Evolutionary conservation across 805 yeast species (phyloP), one percentile per base, ranked within the genome.

Genomic region (Clavispora santaluciae): DNA sequence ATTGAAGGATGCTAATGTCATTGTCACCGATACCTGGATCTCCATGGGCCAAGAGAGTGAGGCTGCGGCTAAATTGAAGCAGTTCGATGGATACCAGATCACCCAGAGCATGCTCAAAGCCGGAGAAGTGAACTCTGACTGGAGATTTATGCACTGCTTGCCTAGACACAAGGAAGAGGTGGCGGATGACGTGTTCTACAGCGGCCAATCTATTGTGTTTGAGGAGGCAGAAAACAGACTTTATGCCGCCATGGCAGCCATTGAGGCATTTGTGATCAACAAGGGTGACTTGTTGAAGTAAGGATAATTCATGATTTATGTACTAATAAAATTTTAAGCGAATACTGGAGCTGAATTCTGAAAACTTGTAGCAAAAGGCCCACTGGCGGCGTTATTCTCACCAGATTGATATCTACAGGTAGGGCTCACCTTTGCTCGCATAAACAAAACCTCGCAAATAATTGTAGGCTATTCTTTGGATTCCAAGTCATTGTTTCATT

Each of bases 21-120:
- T 93, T 25, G 98, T 91, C 34, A 93, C 99, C 12, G 99, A 93
- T 56, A 93, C 99, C 3, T 93, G 95, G 81, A 79, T 93, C 18
- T 91, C 98, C 1, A 93, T 93, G 99, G 99, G 99, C 42, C 90
- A 93, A 70, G 99, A 93, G 63, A 68, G 76, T 4, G 90, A 90
- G 60, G 86, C 79, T 48, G 70, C 61, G 36, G 69, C 73, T 42
- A 86, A 90, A 48, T 69, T 93, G 52, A 71, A 80, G 55, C 90
- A 88, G 64, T 93, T 93, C 60, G 74, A 70, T 12, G 96, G 95
- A 1, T 93, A 82, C 73, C 96, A 88, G 68, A 83, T 93, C 44
- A 81, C 88, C 28, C 61, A 70, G 13, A 81, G 79, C 23, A 69
- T 90, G 68, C 76, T 85, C 20, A 41, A 55, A 10, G 56, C 67